Evolutionary conservation across 2,329 filamentous ascomycete species (phyloP), one percentile per base, ranked within the genome.

Genomic region (Cephalotrichum gorgonifer): DNA sequence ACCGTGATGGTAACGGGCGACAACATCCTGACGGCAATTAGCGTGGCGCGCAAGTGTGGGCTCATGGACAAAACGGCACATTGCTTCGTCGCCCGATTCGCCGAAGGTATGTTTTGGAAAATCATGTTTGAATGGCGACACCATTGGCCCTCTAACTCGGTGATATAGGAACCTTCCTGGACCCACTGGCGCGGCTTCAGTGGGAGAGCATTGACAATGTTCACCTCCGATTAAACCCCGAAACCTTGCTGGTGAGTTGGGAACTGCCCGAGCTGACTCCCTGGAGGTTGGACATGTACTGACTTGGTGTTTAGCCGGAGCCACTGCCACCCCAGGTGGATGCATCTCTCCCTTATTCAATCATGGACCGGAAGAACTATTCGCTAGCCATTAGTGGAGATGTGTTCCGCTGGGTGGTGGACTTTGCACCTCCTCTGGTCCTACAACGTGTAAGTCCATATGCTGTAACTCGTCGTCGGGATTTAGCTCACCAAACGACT

Each of bases 1-100:
- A 85, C 86, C 26, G 82, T 95, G 47, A 98, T 98, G 93, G 94
- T 94, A 54, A 98, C 93, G 0, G 93, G 93, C 27, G 93, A 98
- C 71, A 98, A 98, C 57, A 97, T 97, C 54, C 70, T 97, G 49
- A 98, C 93, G 9, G 93, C 93, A 22, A 90, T 98, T 60, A 96
- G 90, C 58, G 93, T 98, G 49, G 91, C 89, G 3, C 79, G 90
- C 57, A 90, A 97, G 60, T 96, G 90, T 63, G 79, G 83, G 39
- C 72, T 98, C 50, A 83, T 97, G 55, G 81, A 90, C 58, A 80
- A 76, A 53, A 82, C 80, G 26, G 85, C 88, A 1, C 88, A 94
- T 57, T 97, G 93, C 65, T 98, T 96, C 62, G 83, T 97, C 6
- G 90, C 93, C 15, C 86, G 86, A 58, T 96, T 98, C 60, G 64